A percentile compares a stretch with the other conserved stretches of the same genome.
Conservation (phyloP, 2,329 filamentous ascomycete genomes). For the Talaromyces funiculosus region DNA sequence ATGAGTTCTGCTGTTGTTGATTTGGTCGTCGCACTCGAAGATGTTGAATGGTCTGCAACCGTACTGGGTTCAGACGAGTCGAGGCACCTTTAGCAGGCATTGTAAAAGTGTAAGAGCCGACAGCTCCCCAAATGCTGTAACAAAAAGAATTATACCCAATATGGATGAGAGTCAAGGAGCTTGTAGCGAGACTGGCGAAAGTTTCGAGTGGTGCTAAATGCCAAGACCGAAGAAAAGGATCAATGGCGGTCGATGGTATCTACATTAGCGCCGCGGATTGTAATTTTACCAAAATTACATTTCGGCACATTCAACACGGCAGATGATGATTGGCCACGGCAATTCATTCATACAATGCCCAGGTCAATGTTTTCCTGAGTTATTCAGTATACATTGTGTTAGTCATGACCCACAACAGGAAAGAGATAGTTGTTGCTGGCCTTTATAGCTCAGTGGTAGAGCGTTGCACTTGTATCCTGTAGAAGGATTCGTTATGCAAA, state of each 20-base stretch:
- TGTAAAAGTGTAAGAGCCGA: constrained; percentile 11
- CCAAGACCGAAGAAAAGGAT: constrained; percentile 11
- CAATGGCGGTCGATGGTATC: background rate
- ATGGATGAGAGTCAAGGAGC: background rate
- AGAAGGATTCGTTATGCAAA: background rate
- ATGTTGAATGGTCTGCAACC: constrained; percentile 45
- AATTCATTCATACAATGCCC: background rate
- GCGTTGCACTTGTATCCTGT: background rate
- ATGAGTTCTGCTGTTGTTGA: constrained; percentile 57
- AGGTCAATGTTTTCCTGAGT: no score
- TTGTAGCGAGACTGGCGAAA: background rate
- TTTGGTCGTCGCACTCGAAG: constrained; percentile 62
- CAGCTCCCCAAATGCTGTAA: background rate
- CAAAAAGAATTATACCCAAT: background rate
- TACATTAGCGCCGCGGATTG: background rate
- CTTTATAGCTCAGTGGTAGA: constrained; percentile 1
- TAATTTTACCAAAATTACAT: background rate
- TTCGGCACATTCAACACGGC: background rate
- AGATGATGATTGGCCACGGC: background rate
- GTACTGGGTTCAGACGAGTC: constrained; percentile 42
- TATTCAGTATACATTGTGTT: no score
- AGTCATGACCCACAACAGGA: no score
- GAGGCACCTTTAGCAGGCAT: constrained; percentile 42
- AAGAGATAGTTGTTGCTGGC: background rate
- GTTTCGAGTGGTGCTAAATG: background rate